Base-by-base conservation (phyloP, 2,329 filamentous ascomycete genomes). In the Fusarium mundagurra region DNA sequence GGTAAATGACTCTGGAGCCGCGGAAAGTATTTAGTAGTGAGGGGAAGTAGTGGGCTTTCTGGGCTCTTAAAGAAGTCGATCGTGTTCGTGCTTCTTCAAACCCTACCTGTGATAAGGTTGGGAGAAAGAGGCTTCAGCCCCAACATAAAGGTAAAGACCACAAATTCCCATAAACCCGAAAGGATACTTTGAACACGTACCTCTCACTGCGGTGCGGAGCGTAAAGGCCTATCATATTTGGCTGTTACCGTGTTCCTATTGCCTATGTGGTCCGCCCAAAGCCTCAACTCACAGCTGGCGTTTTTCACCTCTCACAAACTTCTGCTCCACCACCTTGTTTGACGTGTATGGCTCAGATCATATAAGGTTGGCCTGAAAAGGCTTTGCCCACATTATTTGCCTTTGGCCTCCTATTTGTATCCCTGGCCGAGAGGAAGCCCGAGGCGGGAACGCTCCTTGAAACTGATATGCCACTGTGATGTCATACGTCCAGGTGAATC, bases 151-250 rank as follows among this genome's bases (percentile, higher is more conserved):
- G 0, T 9, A 31, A 31, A 12, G 20, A 18, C 22, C 27, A 48
- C 45, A 22, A 6, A 31, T 8, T 17, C 6, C 20, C 39, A n/a
- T 13, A 39, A 22, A 39, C 38, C 12, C 18, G 18, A 20, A 10
- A 10, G 3, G 4, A 24, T 18, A 29, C 47, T 14, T 24, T 16
- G 16, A 7, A 22, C 20, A 10, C 6, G 10, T 12, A 11, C 27
- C 27, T 7, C 20, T 50, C 14, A 18, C 29, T 8, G 3, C 2
- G 6, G 18, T 6, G 1, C 4, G 18, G 2, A 8, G 12, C 13
- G 17, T 24, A 13, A 34, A 34, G 3, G 2, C 3, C 10, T n/a
- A 31, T 9, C 16, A n/a, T 17, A 18, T 8, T 31, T 33, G 16
- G 7, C 47, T 50, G 10, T 31, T 6, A 5, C 29, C 14, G 7